Conservation (phyloP, 148 eudicot genomes). For the Spergularia marina region DNA sequence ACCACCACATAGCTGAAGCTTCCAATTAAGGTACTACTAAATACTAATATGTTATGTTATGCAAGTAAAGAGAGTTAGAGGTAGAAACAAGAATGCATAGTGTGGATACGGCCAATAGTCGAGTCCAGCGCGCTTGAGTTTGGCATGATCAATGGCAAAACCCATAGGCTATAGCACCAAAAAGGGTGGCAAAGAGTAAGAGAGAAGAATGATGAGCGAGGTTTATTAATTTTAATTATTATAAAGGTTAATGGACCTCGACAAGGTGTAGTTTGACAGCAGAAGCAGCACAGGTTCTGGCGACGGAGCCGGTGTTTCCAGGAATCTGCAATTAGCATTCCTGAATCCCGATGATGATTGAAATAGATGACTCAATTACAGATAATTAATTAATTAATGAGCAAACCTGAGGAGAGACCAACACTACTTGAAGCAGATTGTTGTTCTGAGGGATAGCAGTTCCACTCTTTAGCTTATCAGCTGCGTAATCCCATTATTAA, state of each 20-base stretch:
- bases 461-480: constrained; percentile 24
- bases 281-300: constrained; percentile 97
- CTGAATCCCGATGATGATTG: not conserved
- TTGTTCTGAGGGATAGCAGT: constrained; percentile 10
- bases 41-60: not conserved
- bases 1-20: constrained; percentile 78
- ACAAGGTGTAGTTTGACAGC: constrained; percentile 89
- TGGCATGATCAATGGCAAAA: constrained; percentile 72
- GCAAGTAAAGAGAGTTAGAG: not conserved
- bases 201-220: not conserved
- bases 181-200: not conserved
- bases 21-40: constrained; percentile 32
- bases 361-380: too few species aligned
- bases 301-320: constrained; percentile 91
- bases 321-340: constrained; percentile 68
- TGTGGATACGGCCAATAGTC: constrained; percentile 99
- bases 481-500: constrained; percentile 16
- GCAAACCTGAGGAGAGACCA: constrained; percentile 77
- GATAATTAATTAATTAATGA: too few species aligned
- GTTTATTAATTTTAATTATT: not conserved
- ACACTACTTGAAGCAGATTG: constrained; percentile 70
- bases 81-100: not conserved
- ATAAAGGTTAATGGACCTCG: constrained; percentile 45
- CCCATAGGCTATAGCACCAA: constrained; percentile 73
- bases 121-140: constrained; percentile 93